Percentiles rank a stretch among this genome's conserved stretches.
These are phyloP conservation scores for Globisporangium rhizosaccharum DNA, from an alignment of 352 stramenopile species.

Conservation along the genomic window DNA sequence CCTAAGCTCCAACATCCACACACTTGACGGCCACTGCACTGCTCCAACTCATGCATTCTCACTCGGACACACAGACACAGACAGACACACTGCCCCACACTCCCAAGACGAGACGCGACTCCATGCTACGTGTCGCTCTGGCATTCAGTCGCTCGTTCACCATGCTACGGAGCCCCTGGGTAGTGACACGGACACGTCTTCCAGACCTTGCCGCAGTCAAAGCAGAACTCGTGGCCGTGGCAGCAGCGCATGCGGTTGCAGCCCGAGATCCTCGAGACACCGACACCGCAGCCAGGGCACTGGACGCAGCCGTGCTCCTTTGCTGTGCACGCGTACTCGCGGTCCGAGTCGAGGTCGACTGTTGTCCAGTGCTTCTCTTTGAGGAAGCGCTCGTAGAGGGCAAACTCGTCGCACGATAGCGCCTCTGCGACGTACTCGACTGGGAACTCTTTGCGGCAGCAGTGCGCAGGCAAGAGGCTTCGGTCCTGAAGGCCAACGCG, in stretches of 20 bases:
- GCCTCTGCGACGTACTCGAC: constrained; percentile 12
- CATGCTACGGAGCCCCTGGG: too few relatives aligned
- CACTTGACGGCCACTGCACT: too few relatives aligned
- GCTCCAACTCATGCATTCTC: too few relatives aligned
- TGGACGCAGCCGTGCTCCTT: constrained; percentile 29
- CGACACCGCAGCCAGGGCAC: constrained; percentile 66
- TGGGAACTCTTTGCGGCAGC: constrained; percentile 11
- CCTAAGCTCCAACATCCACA: too few relatives aligned
- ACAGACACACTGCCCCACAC: too few relatives aligned
- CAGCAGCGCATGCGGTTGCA: constrained; percentile 60
- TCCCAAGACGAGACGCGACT: too few relatives aligned
- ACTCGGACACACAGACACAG: too few relatives aligned
- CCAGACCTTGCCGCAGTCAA: constrained; percentile 27
- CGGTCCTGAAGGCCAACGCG: constrained; percentile 48
- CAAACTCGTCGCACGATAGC: not conserved
- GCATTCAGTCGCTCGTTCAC: too few relatives aligned
- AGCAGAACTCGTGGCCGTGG: constrained; percentile 66
- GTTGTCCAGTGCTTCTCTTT: constrained; percentile 15
- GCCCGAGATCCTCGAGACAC: constrained; percentile 39
- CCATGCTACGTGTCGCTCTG: too few relatives aligned
- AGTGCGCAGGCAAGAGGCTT: constrained; percentile 21
- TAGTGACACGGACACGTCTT: constrained; percentile 4
- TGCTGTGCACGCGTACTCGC: constrained; percentile 44
- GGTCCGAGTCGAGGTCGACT: constrained; percentile 44
- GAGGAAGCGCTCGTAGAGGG: constrained; percentile 11